Evolutionary conservation across 1,284 basidiomycete species (phyloP), one percentile per base, ranked within the genome.

Genomic region (Porodaedalea pini): DNA sequence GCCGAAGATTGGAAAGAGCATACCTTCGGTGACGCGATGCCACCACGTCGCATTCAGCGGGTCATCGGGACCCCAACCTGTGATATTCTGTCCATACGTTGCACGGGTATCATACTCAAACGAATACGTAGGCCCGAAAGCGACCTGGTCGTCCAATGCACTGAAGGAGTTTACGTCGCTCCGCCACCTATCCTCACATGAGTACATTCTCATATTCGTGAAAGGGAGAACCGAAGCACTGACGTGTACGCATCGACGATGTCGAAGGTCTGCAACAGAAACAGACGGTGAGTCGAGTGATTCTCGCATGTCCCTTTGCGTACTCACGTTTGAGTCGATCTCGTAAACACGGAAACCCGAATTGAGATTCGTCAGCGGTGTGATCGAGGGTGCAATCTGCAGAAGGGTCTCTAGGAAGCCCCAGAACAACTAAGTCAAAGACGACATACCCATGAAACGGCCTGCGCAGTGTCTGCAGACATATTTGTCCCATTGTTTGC

Each of bases 1-100:
- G 10, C 27, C 3, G 7, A 29, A 13, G 27, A 15, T 29, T 17
- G 31, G 21, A 37, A 40, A 47, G 36, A 45, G 72, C 73, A 60
- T 58, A 83, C 86, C 79, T 72, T 92, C 88, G 2, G 90, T 92
- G 40, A 92, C 82, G 25, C 71, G 78, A 64, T 90, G 88, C 88
- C 89, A 92, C 83, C 87, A 92, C 4, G 90, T 90, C 15, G 86
- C 88, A 64, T 92, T 92, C 57, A 92, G 70, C 0, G 90, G 89
- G 60, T 88, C 88, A 49, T 76, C 75, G 3, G 70, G 66, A 4
- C 79, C 77, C 90, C 90, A 92, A 17, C 72, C 73, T 0, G 75
- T 65, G 51, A 91, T 81, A 61, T 73, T 82, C 47, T 67, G 68
- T 27, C 86, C 87, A 59, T 90, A 92, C 0, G 85, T 75, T 43